Evolutionary conservation across 768 basidiomycete genomes (phyloP), one percentile per base, ranked within the genome.

Genomic region (Artomyces pyxidatus): DNA sequence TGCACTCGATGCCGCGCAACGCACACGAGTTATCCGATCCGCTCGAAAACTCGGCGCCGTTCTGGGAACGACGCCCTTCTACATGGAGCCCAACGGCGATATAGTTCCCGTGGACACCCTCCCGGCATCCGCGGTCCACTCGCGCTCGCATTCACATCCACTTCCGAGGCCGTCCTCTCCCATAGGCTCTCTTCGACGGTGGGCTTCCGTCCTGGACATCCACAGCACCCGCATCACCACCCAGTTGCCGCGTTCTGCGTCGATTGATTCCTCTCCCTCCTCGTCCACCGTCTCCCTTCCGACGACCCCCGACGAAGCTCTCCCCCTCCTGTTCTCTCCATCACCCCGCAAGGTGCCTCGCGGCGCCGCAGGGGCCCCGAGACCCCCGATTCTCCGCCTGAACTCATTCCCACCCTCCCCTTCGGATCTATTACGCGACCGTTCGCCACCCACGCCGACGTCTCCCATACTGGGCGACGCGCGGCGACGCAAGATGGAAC

Each of bases 311-410:
- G 43, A 51, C 47, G 60, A 63, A 35, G 50, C 62, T 44, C 27
- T 52, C 38, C 38, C 51, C 53, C 19, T 52, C 50, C 22, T 59
- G 40, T 30, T 54, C 44, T 26, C 52, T 45, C 42, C 56, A 52
- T 22, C 54, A 2, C 49, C 37, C 30, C n/a, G n/a, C n/a, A n/a
- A n/a, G n/a, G 52, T 23, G 30, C 16, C 54, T 29, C 48, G 42
- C 3, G 43, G 47, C 10, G 52, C 52, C n/a, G 50, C 37, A 19
- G 47, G 43, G 16, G 46, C 58, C 7, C 63, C 64, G 2, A 57
- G 47, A 37, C 66, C 66, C 25, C 61, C 67, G 52, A 55, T 68
- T 40, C 65, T 66, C 26, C 59, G 61, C 43, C 49, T 67, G 26
- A 61, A 65, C 51, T 35, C 64, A 19, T 54, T 62, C 32, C 58